Conservation (phyloP, 1,284 basidiomycete genomes). For the Malassezia nana region DNA sequence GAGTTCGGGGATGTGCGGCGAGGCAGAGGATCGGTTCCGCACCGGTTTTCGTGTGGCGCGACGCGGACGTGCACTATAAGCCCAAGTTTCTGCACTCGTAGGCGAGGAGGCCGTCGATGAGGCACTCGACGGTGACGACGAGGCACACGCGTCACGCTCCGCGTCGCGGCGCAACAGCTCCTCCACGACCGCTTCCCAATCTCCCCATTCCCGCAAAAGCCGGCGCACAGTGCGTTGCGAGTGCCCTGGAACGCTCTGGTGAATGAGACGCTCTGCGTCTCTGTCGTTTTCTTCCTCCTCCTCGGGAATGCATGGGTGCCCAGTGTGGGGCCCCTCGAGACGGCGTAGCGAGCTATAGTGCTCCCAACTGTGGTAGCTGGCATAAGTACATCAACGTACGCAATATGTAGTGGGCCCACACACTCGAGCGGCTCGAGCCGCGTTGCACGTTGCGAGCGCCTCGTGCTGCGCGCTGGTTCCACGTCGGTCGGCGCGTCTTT, state of each 20-base stretch:
- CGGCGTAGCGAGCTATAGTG: slow-evolving; percentile 87
- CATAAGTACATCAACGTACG: slow-evolving; percentile 4
- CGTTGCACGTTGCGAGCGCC: background rate
- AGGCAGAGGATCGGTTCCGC: background rate
- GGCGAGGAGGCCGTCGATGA: background rate
- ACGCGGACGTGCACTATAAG: background rate
- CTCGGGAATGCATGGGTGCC: slow-evolving; percentile 63
- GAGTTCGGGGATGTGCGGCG: background rate
- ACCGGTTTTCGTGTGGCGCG: background rate
- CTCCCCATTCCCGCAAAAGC: slow-evolving; percentile 21
- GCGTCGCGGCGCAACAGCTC: slow-evolving; percentile 23
- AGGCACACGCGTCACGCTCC: background rate
- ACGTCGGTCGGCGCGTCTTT: slow-evolving; percentile 13
- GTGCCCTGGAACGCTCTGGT: slow-evolving; percentile 28
- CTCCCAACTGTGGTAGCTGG: slow-evolving; percentile 65
- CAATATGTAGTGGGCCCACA: slow-evolving; percentile 40
- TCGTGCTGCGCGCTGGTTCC: background rate
- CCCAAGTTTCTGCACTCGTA: too few relatives aligned
- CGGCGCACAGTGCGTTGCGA: slow-evolving; percentile 21
- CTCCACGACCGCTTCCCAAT: slow-evolving; percentile 31
- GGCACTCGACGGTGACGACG: background rate
- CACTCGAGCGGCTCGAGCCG: slow-evolving; percentile 32
- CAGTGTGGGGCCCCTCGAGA: slow-evolving; percentile 69
- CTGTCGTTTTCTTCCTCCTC: slow-evolving; percentile 4
- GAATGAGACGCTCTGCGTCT: slow-evolving; percentile 26